Evolutionary conservation across 768 basidiomycete species (phyloP).

Genomic region (Rickenella mellea): DNA sequence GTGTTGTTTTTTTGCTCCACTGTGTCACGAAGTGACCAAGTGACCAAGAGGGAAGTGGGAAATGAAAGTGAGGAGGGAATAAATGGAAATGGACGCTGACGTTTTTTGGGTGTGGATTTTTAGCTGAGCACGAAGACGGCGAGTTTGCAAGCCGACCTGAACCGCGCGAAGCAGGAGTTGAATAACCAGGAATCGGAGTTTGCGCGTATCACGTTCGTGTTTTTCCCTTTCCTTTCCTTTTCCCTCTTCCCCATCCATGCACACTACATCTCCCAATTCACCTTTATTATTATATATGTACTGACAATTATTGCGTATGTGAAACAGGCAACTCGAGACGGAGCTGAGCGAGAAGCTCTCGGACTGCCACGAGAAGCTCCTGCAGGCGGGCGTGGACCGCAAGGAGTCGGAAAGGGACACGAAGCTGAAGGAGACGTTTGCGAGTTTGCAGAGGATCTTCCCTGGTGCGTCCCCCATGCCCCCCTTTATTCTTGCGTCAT

Average conservation of each 20-base stretch:
- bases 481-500: too few relatives aligned
- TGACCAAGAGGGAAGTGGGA: too few relatives aligned
- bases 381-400: constrained; percentile 85
- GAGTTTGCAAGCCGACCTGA: constrained; percentile 50
- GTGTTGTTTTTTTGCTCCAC: too few relatives aligned
- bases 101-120: too few relatives aligned
- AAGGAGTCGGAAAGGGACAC: constrained; percentile 79
- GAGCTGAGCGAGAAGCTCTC: constrained; percentile 90
- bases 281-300: background rate
- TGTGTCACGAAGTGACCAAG: too few relatives aligned
- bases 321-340: constrained; percentile 69
- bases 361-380: constrained; percentile 70
- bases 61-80: too few relatives aligned
- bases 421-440: constrained; percentile 77
- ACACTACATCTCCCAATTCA: too few relatives aligned
- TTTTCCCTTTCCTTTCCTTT: background rate
- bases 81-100: too few relatives aligned
- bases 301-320: background rate
- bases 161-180: constrained; percentile 61
- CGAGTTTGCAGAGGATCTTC: constrained; percentile 80
- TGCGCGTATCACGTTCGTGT: constrained; percentile 60
- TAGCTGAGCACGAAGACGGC: constrained; percentile 56
- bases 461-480: too few relatives aligned
- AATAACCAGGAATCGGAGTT: constrained; percentile 83
- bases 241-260: background rate